Base-by-base conservation (phyloP, 768 basidiomycete genomes). In the Tephrocybe sp. region DNA sequence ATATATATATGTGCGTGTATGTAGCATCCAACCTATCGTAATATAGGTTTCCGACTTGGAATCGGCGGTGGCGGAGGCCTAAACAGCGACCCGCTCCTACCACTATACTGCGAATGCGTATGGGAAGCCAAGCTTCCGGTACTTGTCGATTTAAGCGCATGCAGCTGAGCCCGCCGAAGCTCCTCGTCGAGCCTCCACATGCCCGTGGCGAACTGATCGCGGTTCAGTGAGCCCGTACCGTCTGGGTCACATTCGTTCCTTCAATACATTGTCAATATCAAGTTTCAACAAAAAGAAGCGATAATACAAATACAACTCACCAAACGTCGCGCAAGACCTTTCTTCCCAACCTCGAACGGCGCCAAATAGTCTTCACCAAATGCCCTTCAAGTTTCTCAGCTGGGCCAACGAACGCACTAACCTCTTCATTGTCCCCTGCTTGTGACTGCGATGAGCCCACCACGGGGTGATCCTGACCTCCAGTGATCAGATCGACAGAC, bases 161-260 rank as follows among this genome's bases (percentile, higher is more conserved):
- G 71, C 2, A 64, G 59, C 49, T 85, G 80, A 5, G 77, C 74
- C 40, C 80, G 77, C n/a, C 85, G 73, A 11, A 92, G 78, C 57
- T 90, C 89, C 65, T 89, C 87, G 66, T 92, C 89, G 23, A 92
- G 87, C 33, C 83, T 80, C 89, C 89, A 91, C 87, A 91, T 90
- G 45, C 88, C 90, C 55, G 75, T 78, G 35, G 83, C 77, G 57
- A 92, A 92, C 14, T 71, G 72, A 14, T 87, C 85, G 4, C 80
- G 70, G 55, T 82, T 78, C 10, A 92, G 71, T n/a, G 72, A 72
- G 3, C 87, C 88, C 26, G 66, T 70, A 4, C 69, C 64, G 3
- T 66, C 65, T 3, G 76, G 66, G 65, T 91, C 88, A 57, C 84
- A 89, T 60, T 89, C 88, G 45, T 71, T 73, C 89, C 89, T 91